These are phyloP conservation scores for Thalassia testudinum DNA, from an alignment of 116 monocot species.

Conservation along the genomic window DNA sequence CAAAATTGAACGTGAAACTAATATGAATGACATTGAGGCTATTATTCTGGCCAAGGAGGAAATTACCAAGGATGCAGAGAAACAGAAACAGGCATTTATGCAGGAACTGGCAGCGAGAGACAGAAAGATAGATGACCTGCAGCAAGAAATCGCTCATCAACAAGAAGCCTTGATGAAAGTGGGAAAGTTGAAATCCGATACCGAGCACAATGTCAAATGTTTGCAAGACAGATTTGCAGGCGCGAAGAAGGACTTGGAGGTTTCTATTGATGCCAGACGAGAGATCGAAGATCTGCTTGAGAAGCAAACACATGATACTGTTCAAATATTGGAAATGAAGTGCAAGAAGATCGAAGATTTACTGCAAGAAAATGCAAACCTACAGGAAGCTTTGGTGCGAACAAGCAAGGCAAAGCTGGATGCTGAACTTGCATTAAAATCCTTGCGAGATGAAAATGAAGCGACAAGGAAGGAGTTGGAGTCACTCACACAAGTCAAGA, in stretches of 20 bases:
- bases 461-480: slow-evolving; percentile 27
- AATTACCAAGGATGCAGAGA: too few species aligned
- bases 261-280: slow-evolving; percentile 18
- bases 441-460: slow-evolving; percentile 16
- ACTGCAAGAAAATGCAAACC: slow-evolving; percentile 7
- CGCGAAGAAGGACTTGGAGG: slow-evolving; percentile 28
- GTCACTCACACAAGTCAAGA: slow-evolving; percentile 17
- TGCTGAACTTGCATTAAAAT: slow-evolving; percentile 22
- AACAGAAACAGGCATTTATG: slow-evolving; percentile 7
- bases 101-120: slow-evolving; percentile 25
- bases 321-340: slow-evolving; percentile 12
- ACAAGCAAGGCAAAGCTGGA: slow-evolving; percentile 29
- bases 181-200: slow-evolving; percentile 11
- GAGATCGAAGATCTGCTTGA: slow-evolving; percentile 15
- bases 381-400: slow-evolving; percentile 17
- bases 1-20: too few species aligned
- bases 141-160: not conserved
- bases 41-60: too few species aligned
- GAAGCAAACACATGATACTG: slow-evolving; percentile 16
- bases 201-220: slow-evolving; percentile 16
- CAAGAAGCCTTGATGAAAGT: not conserved
- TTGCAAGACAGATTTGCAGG: slow-evolving; percentile 12
- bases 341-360: slow-evolving; percentile 28
- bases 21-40: too few species aligned
- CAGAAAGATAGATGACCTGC: slow-evolving; percentile 12